Base-by-base conservation (phyloP, 306 rosid genomes). In the Malus sylvestris region DNA sequence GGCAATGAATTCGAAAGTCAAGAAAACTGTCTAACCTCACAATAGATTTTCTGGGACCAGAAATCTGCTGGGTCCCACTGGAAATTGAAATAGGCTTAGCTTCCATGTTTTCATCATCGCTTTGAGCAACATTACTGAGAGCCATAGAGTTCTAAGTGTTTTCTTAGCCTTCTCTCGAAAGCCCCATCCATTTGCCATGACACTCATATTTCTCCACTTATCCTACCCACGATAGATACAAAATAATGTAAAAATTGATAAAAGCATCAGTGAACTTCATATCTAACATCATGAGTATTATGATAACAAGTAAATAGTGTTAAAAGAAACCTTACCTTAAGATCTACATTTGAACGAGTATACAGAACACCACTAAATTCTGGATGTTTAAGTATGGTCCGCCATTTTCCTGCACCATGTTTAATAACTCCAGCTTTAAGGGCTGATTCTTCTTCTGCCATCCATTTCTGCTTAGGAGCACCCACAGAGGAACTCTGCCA, bases 401-500 rank as follows among this genome's bases (percentile, higher is more conserved):
- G 93, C 99, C 99, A 95, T 86, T 92, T 95, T 61, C 98, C 99
- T 30, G 90, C 96, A 53, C 99, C 99, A 38, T 95, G 99, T 86
- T 95, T 95, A 76, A 92, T 86, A 73, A 95, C 98, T 73, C 99
- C 99, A 69, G 99, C 93, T 85, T 95, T 95, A 65, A 95, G 91
- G 20, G 99, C 99, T 20, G 90, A 78, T 88, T 95, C 99, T 83
- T 95, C 99, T 83, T 92, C 97, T 29, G 81, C 65, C 0, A 96
- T 92, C 99, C 98, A 92, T 79, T 95, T 95, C 82, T 95, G 98
- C 90, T 95, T 95, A 27, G 99, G 99, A 87, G 97, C 99, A 69
- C 99, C 99, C 99, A 75, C 52, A 76, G 73, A 80, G 55, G 49
- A n/a, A 59, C 65, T 46, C 68, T 40, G 44, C 81, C 77, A 40